A percentile compares a stretch with the other conserved stretches of the same genome.
phyloP scores from a whole-genome alignment of 352 stramenopile genomes.

The Globisporangium camurandrum region DNA sequence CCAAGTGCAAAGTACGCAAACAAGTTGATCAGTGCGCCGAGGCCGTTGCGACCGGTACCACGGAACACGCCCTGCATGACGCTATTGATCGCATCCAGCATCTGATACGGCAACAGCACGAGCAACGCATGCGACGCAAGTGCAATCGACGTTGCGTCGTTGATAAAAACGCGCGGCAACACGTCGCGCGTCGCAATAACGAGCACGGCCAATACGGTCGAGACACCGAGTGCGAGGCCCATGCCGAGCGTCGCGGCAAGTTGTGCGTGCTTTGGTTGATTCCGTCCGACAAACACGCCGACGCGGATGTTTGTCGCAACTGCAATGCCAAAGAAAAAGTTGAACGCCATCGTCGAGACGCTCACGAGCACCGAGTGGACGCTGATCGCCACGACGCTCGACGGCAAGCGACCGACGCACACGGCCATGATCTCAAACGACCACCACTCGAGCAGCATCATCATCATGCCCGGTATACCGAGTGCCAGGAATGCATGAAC shows the following conservation, averaged over 20 bases:
- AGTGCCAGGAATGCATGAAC: conserved; percentile 60
- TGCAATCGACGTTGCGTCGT: conserved; percentile 42
- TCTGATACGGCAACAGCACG: conserved; percentile 59
- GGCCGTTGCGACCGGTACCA: conserved; percentile 43
- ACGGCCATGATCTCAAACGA: conserved; percentile 77
- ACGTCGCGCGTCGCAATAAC: conserved; percentile 36
- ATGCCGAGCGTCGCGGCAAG: conserved; percentile 66
- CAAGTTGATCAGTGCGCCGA: conserved; percentile 59
- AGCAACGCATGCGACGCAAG: conserved; percentile 40
- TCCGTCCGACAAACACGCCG: conserved; percentile 72
- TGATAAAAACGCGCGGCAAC: conserved; percentile 65
- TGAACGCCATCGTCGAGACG: conserved; percentile 59
- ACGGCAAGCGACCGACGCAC: conserved; percentile 49
- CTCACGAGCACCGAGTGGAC: conserved; percentile 68
- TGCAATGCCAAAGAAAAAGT: conserved; percentile 74
- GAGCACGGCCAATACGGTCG: conserved; percentile 27
- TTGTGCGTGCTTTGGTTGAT: conserved; percentile 80
- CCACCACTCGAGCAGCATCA: conserved; percentile 75
- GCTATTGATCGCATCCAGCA: conserved; percentile 60
- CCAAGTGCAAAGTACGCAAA: conserved; percentile 67
- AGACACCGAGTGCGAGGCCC: conserved; percentile 36
- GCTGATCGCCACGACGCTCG: conserved; percentile 58
- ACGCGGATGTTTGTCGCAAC: conserved; percentile 77
- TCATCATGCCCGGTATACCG: conserved; percentile 61
- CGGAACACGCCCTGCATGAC: conserved; percentile 74